Conservation (phyloP, 805 yeast species). For the Suhomyces pyralidae region DNA sequence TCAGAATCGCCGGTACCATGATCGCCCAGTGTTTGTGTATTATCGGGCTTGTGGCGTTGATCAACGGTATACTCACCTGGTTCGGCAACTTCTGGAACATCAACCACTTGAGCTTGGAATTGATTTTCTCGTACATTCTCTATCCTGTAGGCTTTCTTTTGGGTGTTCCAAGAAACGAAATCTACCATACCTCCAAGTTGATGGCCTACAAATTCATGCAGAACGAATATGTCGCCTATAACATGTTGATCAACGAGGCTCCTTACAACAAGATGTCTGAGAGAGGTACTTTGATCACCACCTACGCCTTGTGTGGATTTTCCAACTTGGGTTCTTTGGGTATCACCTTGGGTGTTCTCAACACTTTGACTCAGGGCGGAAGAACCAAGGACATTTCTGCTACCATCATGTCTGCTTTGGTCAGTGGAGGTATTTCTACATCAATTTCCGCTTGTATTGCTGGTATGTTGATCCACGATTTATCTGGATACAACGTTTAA, state of each 20-base stretch:
- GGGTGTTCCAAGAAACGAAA: constrained; percentile 53
- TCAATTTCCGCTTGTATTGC: constrained; percentile 57
- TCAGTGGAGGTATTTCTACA: constrained; percentile 54
- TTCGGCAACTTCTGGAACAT: constrained; percentile 65
- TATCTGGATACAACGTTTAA: constrained; percentile 17
- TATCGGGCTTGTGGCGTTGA: constrained; percentile 55
- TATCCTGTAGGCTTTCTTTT: constrained; percentile 60
- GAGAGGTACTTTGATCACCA: constrained; percentile 54
- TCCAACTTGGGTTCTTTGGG: constrained; percentile 62
- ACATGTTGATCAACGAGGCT: constrained; percentile 36
- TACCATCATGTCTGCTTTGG: constrained; percentile 46
- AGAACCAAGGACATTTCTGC: constrained; percentile 46
- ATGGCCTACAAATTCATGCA: constrained; percentile 58
- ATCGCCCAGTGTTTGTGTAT: constrained; percentile 59
- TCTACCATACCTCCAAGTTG: constrained; percentile 48
- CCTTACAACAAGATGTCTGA: constrained; percentile 46
- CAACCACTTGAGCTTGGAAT: constrained; percentile 47
- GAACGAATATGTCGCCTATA: constrained; percentile 58
- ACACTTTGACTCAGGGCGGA: constrained; percentile 51
- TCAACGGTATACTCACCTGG: constrained; percentile 56
- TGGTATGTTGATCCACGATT: constrained; percentile 58
- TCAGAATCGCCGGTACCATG: constrained; percentile 55
- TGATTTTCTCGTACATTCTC: constrained; percentile 54
- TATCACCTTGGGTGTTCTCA: constrained; percentile 58
- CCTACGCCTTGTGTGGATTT: constrained; percentile 62